Evolutionary conservation across 225 moss, liverwort and hornwort genomes (phyloP).

Genomic region (Marchantia paleacea): DNA sequence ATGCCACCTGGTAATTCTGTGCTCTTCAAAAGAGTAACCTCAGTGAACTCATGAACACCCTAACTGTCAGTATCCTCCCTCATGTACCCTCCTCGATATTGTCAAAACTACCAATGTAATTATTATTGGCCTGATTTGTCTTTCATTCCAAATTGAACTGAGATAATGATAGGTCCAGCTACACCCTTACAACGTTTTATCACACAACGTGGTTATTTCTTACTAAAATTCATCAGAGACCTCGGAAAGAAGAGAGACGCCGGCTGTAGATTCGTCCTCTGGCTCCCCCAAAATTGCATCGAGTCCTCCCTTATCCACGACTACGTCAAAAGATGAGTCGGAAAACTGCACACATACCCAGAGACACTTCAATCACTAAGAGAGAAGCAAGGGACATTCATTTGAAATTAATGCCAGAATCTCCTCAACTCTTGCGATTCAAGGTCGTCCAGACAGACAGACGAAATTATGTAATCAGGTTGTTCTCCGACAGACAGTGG

Average conservation of each 20-base stretch:
- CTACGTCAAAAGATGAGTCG: constrained; percentile 68
- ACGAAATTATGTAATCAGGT: too few species aligned
- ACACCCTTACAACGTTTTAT: background rate
- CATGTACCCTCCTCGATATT: too few species aligned
- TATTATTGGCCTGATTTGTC: background rate
- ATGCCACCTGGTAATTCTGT: too few species aligned
- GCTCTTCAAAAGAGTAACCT: too few species aligned
- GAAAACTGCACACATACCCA: constrained; percentile 49
- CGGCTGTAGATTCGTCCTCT: constrained; percentile 43
- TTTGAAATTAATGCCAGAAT: too few species aligned
- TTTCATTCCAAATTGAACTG: background rate
- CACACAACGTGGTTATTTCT: background rate
- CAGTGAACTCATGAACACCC: too few species aligned
- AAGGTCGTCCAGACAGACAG: too few species aligned
- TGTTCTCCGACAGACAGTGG: too few species aligned
- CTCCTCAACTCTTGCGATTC: too few species aligned
- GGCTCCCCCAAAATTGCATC: constrained; percentile 67
- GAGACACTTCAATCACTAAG: background rate
- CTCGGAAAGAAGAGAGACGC: constrained; percentile 71
- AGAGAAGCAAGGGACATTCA: background rate
- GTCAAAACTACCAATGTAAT: background rate
- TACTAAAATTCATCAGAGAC: constrained; percentile 38
- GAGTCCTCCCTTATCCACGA: constrained; percentile 83
- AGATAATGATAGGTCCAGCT: background rate
- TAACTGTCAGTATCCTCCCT: too few species aligned